A percentile compares a stretch with the other conserved stretches of the same genome.
phyloP scores from a whole-genome alignment of 352 stramenopile genomes.

The Elongisporangium prolatum region DNA sequence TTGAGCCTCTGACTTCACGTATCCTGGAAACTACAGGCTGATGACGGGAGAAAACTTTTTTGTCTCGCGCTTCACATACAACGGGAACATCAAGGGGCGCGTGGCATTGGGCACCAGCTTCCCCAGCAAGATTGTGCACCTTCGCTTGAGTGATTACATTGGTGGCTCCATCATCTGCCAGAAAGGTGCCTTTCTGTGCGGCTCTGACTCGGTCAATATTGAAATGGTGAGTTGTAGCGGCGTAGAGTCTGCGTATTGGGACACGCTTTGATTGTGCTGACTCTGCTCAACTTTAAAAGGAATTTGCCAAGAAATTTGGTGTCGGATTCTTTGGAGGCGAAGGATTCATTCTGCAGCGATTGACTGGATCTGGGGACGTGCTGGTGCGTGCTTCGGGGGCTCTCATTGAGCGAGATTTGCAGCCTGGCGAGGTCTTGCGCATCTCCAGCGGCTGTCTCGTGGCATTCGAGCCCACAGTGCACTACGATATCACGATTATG shows the following conservation, averaged over 20 bases:
- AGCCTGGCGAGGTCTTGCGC: constrained; percentile 85
- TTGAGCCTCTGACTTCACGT: too few species aligned
- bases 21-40: constrained; percentile 24
- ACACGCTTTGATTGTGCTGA: not conserved
- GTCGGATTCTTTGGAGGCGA: constrained; percentile 93
- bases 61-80: constrained; percentile 69
- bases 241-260: not conserved
- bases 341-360: constrained; percentile 92
- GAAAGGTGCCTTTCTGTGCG: constrained; percentile 90
- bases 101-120: constrained; percentile 90
- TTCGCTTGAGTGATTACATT: constrained; percentile 86
- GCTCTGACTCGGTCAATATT: constrained; percentile 89
- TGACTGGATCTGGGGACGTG: constrained; percentile 88
- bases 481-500: constrained; percentile 91
- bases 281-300: constrained; percentile 21
- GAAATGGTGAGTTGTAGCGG: constrained; percentile 61
- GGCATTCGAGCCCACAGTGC: constrained; percentile 81
- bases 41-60: constrained; percentile 84
- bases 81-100: constrained; percentile 50
- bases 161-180: constrained; percentile 88
- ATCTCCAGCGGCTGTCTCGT: constrained; percentile 92
- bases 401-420: constrained; percentile 84
- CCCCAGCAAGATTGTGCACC: constrained; percentile 87
- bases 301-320: constrained; percentile 88
- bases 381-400: constrained; percentile 89